Evolutionary conservation across 1,284 basidiomycete genomes (phyloP).

Genomic region (Rhodofomes roseus): DNA sequence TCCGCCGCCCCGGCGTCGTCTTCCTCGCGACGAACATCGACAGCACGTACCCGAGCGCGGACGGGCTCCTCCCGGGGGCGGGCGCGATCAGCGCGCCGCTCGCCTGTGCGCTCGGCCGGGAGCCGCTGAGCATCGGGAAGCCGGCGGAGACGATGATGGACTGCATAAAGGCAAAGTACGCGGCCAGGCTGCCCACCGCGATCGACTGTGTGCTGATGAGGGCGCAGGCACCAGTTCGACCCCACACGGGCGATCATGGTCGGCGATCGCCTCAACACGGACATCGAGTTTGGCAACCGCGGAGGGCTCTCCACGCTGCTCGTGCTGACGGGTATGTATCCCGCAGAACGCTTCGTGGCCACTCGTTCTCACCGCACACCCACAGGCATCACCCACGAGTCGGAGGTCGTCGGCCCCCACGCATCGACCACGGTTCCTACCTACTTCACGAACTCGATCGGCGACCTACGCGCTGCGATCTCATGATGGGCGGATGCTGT

Average conservation of each 20-base stretch:
- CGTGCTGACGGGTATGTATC: conserved; percentile 80
- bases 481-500: conserved; percentile 8
- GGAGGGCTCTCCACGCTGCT: conserved; percentile 86
- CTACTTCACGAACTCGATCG: conserved; percentile 77
- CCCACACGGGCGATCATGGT: conserved; percentile 88
- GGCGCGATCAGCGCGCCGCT: conserved; percentile 86
- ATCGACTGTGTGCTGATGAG: conserved; percentile 2
- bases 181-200: not conserved
- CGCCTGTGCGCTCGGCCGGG: conserved; percentile 65
- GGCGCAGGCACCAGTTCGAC: conserved; percentile 76
- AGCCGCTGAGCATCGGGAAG: conserved; percentile 87
- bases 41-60: conserved; percentile 80
- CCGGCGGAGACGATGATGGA: conserved; percentile 92
- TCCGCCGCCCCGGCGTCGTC: conserved; percentile 71
- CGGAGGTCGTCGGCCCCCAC: conserved; percentile 69
- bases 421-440: conserved; percentile 73
- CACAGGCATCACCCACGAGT: conserved; percentile 69
- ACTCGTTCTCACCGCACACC: not conserved
- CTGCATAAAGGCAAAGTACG: conserved; percentile 91
- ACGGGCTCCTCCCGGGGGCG: conserved; percentile 83
- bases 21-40: conserved; percentile 96
- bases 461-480: conserved; percentile 53
- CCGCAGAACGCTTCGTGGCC: not conserved
- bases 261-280: conserved; percentile 93
- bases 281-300: conserved; percentile 87